These are phyloP conservation scores for Eucalyptus viminalis DNA, from an alignment of 345 rosid genomes.

Conservation along the genomic window DNA sequence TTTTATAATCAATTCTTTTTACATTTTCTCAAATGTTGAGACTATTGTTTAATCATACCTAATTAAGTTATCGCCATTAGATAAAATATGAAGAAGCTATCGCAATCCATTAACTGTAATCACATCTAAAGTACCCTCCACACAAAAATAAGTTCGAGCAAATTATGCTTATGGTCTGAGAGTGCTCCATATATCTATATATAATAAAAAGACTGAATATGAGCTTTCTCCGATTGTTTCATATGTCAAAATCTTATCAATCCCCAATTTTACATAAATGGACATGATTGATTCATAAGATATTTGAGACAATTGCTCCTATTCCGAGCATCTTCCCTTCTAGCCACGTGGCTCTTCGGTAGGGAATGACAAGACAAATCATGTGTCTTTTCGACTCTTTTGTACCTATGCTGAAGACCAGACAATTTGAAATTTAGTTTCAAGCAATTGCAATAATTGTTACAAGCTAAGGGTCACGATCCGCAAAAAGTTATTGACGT, in stretches of 20 bases:
- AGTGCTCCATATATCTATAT: neutral
- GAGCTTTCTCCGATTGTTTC: neutral
- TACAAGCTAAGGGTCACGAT: neutral
- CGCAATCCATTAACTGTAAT: neutral
- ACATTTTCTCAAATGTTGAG: neutral
- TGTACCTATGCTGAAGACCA: neutral
- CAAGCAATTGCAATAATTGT: neutral
- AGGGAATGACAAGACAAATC: neutral
- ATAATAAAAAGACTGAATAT: neutral
- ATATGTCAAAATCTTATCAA: neutral
- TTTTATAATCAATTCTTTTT: neutral
- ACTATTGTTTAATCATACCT: neutral
- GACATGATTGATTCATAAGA: neutral
- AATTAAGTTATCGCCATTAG: neutral
- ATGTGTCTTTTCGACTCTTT: neutral
- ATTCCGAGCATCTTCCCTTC: neutral
- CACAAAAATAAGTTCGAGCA: neutral
- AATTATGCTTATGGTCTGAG: neutral
- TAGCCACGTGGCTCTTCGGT: neutral
- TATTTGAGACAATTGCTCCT: neutral
- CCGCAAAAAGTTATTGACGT: neutral
- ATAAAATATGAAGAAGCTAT: neutral
- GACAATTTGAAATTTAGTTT: neutral
- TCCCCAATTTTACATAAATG: neutral
- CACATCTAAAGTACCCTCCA: neutral